Conservation (phyloP, 768 basidiomycete species). For the Pisolithus microcarpus region DNA sequence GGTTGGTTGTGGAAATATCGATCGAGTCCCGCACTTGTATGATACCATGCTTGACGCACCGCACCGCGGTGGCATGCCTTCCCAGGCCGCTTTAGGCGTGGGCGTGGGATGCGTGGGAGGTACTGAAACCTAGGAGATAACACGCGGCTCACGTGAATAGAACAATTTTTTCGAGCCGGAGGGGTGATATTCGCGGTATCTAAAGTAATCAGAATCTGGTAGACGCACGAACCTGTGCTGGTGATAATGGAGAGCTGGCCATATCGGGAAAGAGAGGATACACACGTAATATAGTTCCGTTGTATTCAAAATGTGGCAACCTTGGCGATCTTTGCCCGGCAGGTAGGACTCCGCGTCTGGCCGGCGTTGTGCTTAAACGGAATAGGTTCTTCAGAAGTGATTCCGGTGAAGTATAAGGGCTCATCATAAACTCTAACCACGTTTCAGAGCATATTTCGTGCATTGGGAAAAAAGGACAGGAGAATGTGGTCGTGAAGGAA, state of each 20-base stretch:
- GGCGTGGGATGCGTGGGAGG: background rate
- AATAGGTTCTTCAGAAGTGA: background rate
- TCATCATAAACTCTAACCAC: background rate
- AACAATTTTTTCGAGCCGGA: background rate
- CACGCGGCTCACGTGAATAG: background rate
- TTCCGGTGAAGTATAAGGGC: background rate
- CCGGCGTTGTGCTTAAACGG: background rate
- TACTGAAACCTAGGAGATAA: background rate
- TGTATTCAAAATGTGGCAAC: background rate
- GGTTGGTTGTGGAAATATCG: background rate
- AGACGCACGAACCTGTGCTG: background rate
- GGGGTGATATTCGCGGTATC: background rate
- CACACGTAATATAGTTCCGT: background rate
- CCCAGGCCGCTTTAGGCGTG: background rate
- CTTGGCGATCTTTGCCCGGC: slow-evolving; percentile 1
- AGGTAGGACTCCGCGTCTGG: background rate
- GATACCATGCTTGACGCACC: background rate
- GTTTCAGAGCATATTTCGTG: no score
- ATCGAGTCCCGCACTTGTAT: background rate
- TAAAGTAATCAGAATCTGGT: background rate
- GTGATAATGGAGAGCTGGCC: background rate
- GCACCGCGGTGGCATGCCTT: background rate
- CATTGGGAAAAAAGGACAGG: no score
- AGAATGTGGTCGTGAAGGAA: no score
- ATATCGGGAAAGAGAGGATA: background rate